Evolutionary conservation across 345 rosid species (phyloP).

Genomic region (Erysimum cheiranthoides): DNA sequence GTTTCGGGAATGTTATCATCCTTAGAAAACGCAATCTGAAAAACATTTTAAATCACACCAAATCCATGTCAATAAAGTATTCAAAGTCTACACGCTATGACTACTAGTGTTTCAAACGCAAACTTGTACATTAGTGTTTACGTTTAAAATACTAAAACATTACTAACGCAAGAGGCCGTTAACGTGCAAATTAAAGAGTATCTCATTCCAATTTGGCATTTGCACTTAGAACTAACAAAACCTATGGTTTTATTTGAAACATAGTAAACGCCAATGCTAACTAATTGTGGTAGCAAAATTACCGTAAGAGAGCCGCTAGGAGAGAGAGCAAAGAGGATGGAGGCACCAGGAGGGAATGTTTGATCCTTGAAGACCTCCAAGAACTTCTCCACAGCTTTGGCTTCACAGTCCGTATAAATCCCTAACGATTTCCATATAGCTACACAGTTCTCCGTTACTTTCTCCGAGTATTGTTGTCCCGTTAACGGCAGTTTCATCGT

Average conservation of each 20-base stretch:
- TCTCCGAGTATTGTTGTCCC: conserved; percentile 73
- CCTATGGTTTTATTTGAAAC: neutral
- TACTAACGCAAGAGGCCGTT: neutral
- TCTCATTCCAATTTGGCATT: neutral
- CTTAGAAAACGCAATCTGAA: conserved; percentile 72
- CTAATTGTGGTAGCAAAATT: neutral
- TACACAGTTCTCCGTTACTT: conserved; percentile 77
- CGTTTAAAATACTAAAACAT: neutral
- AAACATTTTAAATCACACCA: conserved; percentile 3
- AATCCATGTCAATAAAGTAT: neutral
- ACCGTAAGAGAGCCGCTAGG: conserved; percentile 67
- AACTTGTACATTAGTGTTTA: neutral
- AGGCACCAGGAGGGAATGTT: conserved; percentile 70
- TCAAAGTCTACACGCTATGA: neutral
- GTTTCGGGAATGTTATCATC: conserved; percentile 62
- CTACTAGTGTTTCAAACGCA: neutral
- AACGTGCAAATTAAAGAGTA: neutral
- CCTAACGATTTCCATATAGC: conserved; percentile 76
- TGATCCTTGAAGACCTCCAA: conserved; percentile 62
- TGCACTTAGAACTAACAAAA: neutral
- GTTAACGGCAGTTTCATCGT: conserved; percentile 71
- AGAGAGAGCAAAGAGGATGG: conserved; percentile 70
- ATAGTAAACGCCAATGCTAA: neutral
- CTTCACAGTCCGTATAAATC: conserved; percentile 72
- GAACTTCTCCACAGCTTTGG: conserved; percentile 69